Base-by-base conservation (phyloP, 2,329 filamentous ascomycete genomes). In the Fusarium chaquense region DNA sequence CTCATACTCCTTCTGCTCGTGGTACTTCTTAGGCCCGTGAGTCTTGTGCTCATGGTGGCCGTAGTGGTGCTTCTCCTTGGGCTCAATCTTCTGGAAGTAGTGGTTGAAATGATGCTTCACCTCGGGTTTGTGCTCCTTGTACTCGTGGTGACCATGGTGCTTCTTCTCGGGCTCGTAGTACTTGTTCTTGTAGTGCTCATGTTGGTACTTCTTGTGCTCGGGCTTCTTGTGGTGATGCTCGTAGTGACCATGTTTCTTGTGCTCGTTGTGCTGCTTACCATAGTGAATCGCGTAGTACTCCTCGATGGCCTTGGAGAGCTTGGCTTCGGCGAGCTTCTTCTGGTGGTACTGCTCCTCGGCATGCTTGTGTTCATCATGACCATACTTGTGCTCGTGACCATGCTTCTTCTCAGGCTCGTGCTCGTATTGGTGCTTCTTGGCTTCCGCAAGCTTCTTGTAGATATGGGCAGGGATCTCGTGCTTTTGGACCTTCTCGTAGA, bases 401-500 rank as follows among this genome's bases (percentile, higher is more conserved):
- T 45, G 22, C 32, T 55, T 55, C 40, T 45, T 54, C 52, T 55
- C 32, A 44, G 47, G 24, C 41, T 56, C 32, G 33, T 56, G 43
- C 18, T 55, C 32, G 16, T 35, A 26, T 5, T 57, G 16, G 18
- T 57, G 28, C 45, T 51, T 51, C 22, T 33, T 58, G 24, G 49
- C 55, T 15, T 58, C 28, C 9, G 49, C 49, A 20, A 58, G 55
- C 46, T 33, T 46, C 26, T 59, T 36, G 40, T 55, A 45, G 16
- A 38, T 26, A 16, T 16, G 24, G 6, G 50, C 49, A 18, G 54
- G 20, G 16, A 45, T 32, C 11, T 59, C 45, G 8, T 33, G 41
- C 44, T 67, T 61, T 32, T 33, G 53, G 8, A 57, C 38, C 46
- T 61, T 62, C 22, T 65, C 38, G 8, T 66, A 33, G 36, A 57